Evolutionary conservation across 176 grass and related monocot genomes (phyloP).

Genomic region (Carex cristatella): DNA sequence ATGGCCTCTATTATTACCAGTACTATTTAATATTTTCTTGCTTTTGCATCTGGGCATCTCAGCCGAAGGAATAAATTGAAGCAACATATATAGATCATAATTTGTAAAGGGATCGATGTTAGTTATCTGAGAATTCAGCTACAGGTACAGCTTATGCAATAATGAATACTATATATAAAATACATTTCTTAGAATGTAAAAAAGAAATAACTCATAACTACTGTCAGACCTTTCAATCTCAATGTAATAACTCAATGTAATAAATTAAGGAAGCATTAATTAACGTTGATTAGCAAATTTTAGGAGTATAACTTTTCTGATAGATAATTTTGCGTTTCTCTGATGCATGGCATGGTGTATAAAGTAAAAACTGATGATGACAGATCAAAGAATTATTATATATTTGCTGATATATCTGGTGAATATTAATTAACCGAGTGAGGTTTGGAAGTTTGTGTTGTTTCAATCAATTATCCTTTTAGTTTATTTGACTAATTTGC

Average conservation of each 20-base stretch:
- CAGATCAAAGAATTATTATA: no score
- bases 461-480: no score
- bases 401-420: no score
- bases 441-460: no score
- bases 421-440: no score
- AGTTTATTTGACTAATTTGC: no score
- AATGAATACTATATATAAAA: not conserved
- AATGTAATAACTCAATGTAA: not conserved
- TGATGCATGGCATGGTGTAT: no score
- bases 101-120: not conserved
- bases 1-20: no score
- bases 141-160: not conserved
- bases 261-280: not conserved
- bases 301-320: not conserved
- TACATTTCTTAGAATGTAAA: not conserved
- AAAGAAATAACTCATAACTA: not conserved
- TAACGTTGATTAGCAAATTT: not conserved
- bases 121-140: not conserved
- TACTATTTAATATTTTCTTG: no score
- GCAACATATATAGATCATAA: not conserved
- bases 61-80: not conserved
- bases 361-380: no score
- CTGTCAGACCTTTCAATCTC: not conserved
- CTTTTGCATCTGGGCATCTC: not conserved
- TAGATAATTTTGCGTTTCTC: not conserved